Evolutionary conservation across 805 yeast genomes (phyloP), one percentile per base, ranked within the genome.

Genomic region (Sungouiella blattae): DNA sequence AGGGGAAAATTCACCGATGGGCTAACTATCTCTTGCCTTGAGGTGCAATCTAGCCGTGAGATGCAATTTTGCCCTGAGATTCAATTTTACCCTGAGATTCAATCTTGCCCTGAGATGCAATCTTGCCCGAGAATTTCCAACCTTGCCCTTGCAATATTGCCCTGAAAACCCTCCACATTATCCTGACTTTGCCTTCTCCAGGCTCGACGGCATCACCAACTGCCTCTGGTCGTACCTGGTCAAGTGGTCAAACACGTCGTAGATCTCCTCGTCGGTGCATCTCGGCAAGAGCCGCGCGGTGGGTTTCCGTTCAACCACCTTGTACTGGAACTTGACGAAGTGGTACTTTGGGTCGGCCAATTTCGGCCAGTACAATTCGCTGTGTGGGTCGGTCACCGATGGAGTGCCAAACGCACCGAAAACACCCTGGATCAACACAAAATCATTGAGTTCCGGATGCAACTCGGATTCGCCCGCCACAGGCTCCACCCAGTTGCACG

Each of bases 391-490:
- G 16, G 37, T 28, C 3, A 41, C 25, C n/a, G 62, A 55, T 0
- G 89, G 88, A 0, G 86, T 75, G 1, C 94, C 95, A 49, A 85
- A 76, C 2, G 57, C 59, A 11, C 59, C 52, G 44, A 83, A 73
- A 1, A 82, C 73, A 13, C 72, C 61, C 6, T 73, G 62, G n/a
- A 81, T 62, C 12, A 86, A 62, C 3, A 71, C 66, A 30, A 86
- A 62, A 46, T 86, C 94, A 40, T 77, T 74, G 15, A 59, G 53
- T 22, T 41, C 46, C 4, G 46, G 44, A 3, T 15, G 13, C n/a
- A 20, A 11, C 15, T 41, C 47, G 11, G 59, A 58, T 1, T 71
- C 68, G 21, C 66, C 71, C 9, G 50, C 53, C 1, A 53, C 52
- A 24, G 71, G 64, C 16, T 69, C 60, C 0, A 70, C 39, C 6